phyloP scores from a whole-genome alignment of 768 basidiomycete species.

The Leccinum fibrillosum region DNA sequence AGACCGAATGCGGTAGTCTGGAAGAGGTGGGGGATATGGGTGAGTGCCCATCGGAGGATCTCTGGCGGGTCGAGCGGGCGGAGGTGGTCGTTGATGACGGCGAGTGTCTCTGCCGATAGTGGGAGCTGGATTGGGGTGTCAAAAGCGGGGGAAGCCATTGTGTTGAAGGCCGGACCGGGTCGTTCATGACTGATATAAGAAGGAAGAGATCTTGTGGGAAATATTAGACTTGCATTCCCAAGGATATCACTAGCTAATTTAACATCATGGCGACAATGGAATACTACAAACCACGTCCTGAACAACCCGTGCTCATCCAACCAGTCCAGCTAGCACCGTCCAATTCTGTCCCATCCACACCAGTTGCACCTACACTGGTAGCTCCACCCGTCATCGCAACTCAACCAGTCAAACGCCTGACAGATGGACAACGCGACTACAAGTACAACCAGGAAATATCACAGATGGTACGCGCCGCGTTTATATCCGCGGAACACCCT shows the following conservation, averaged over 20 bases:
- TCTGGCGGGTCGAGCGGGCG: slow-evolving; percentile 71
- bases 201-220: neutral
- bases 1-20: slow-evolving; percentile 98
- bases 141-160: slow-evolving; percentile 6
- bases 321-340: slow-evolving; percentile 9
- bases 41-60: slow-evolving; percentile 83
- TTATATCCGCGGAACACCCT: too few species aligned
- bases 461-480: too few species aligned
- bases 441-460: too few species aligned
- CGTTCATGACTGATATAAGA: too few species aligned
- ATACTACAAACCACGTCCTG: slow-evolving; percentile 28
- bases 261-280: slow-evolving; percentile 16
- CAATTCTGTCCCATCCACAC: slow-evolving; percentile 21
- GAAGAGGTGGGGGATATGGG: slow-evolving; percentile 72
- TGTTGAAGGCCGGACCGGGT: neutral
- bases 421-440: slow-evolving; percentile 14
- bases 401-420: too few species aligned
- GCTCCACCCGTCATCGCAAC: neutral
- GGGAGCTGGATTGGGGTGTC: slow-evolving; percentile 40
- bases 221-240: too few species aligned
- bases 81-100: slow-evolving; percentile 72
- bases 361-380: slow-evolving; percentile 1
- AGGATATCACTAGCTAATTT: too few species aligned
- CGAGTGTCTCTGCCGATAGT: slow-evolving; percentile 49
- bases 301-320: slow-evolving; percentile 17